Evolutionary conservation across 1,139 yeast species (phyloP), one percentile per base, ranked within the genome.

Genomic region (Nakaseomyces delphensis): DNA sequence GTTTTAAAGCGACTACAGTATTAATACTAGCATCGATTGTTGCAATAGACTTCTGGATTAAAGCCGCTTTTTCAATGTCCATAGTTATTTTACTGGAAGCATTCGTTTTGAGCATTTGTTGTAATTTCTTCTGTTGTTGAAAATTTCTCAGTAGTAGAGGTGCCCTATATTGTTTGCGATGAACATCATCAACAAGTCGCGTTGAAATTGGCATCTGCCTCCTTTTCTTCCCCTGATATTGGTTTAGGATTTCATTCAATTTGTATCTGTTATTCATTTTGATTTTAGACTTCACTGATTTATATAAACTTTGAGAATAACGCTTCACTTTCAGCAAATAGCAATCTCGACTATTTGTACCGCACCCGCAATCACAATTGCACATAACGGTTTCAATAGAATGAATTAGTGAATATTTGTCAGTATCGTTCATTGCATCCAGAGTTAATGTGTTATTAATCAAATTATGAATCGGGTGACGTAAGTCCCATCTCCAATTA

Each of bases 401-500:
- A 21, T 78, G 69, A 4, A 82, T 73, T 39, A 82, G 58, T n/a
- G 71, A 65, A 3, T 76, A 70, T 52, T 75, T 77, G 42, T 76
- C 78, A 1, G 67, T 63, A 41, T 74, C 74, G 11, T 66, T 54
- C 37, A 80, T 62, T 15, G 63, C 55, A 29, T 66, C 70, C 27
- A 62, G 50, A 3, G 57, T 49, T 49, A 62, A 55, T 1, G 62
- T 58, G 10, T 66, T 64, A 25, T 63, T 61, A 36, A 73, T 69
- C 45, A 83, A 63, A 50, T 70, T 71, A 42, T 66, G 65, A 27
- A 85, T 82, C 2, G 96, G 95, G 58, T 87, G 96, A n/a, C 65
- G 52, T 6, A 64, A 57, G 58, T 87, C 95, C 95, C 96, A 89
- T 49, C 80, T 84, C 97, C 97, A 89, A 2, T 77, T 75, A 19